Percentiles rank a stretch among this genome's conserved stretches.
These are phyloP conservation scores for Dalbergia oliveri DNA, from an alignment of 306 rosid genomes.

Conservation along the genomic window DNA sequence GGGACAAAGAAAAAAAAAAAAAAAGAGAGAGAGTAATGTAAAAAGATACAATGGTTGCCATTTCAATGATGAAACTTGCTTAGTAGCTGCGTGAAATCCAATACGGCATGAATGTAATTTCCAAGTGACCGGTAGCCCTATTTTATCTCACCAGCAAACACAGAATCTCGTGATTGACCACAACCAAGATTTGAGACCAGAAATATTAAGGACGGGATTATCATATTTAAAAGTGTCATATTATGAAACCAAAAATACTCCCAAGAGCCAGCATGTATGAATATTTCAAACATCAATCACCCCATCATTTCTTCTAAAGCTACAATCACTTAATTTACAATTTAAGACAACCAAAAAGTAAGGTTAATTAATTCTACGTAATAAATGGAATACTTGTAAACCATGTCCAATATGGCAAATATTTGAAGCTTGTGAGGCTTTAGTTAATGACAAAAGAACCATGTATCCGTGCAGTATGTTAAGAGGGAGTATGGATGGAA, in stretches of 20 bases:
- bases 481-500: not conserved
- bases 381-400: not conserved
- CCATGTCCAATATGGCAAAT: constrained; percentile 13
- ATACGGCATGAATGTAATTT: not conserved
- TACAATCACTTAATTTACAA: not conserved
- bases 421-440: constrained; percentile 6
- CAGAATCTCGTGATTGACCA: constrained; percentile 12
- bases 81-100: constrained; percentile 15
- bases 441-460: constrained; percentile 14
- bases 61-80: not conserved
- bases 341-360: not conserved
- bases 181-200: constrained; percentile 12
- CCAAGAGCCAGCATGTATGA: not conserved
- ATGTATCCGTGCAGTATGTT: not conserved
- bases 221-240: not conserved
- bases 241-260: not conserved
- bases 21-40: not conserved
- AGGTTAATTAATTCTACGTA: not conserved
- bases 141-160: not conserved
- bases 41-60: not conserved
- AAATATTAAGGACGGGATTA: constrained; percentile 15
- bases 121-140: not conserved
- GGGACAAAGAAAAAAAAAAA: not conserved
- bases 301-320: not conserved
- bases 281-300: constrained; percentile 16